Evolutionary conservation across 2,329 filamentous ascomycete genomes (phyloP), one percentile per base, ranked within the genome.

Genomic region (Pseudofabraea citricarpa): DNA sequence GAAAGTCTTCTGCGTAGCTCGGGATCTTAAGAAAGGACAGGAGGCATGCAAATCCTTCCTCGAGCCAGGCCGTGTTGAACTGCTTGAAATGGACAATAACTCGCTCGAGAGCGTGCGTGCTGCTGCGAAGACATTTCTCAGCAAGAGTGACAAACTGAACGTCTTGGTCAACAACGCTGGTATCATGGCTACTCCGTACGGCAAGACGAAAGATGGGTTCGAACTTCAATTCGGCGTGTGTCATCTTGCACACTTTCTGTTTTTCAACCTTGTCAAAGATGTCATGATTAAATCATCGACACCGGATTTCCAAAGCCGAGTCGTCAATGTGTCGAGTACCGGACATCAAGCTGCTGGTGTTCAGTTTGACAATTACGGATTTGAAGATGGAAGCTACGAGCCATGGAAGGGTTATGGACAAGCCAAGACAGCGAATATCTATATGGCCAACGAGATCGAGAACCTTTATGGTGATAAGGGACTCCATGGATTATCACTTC

Each of bases 221-320:
- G 74, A 79, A 50, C 55, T 56, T 0, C 74, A 79, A 46, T 71
- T 79, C 46, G 73, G 66, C 38, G 70, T 65, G 7, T 77, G 77
- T 55, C 70, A 79, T 52, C 60, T 81, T 3, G 66, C 61, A 16
- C 72, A 77, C 49, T 79, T 79, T 59, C 64, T 77, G 2, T 65
- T 79, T 16, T 73, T 76, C 53, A 58, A 72, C 16, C 64, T 77
- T 3, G 60, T 79, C 13, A 70, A 70, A 20, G 56, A 64, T 0
- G 53, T 64, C 0, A 55, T 79, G 15, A 54, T 77, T 0, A 52
- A 61, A 0, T 64, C 64, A 2, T 55, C 64, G 1, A 69, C 66
- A 0, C 57, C 67, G 0, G 50, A 56, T 0, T 73, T 70, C 41
- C 55, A 66, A 9, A 73, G 69, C 0, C 66, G 75, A 2, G 68